These are phyloP conservation scores for Paraleonurus japonicus DNA, from an alignment of 257 asterid species.

Conservation along the genomic window DNA sequence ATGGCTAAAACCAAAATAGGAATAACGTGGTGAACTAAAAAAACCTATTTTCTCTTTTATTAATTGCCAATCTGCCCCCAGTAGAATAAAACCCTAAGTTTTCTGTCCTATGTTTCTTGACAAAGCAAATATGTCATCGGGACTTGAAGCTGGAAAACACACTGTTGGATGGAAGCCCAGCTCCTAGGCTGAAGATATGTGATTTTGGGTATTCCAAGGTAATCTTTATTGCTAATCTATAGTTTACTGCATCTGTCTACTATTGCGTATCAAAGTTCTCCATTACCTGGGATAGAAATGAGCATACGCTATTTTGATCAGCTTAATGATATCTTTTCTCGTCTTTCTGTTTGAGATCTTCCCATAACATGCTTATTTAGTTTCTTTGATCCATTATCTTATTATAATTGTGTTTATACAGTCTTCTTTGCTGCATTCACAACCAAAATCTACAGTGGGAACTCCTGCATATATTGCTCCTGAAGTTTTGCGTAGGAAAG, in stretches of 20 bases:
- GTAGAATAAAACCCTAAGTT: conserved; percentile 12
- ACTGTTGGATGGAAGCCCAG: conserved; percentile 40
- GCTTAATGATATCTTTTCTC: not conserved
- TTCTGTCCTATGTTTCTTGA: conserved; percentile 4
- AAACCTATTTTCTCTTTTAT: too few relatives aligned
- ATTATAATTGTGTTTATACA: conserved; percentile 29
- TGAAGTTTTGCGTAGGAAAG: conserved; percentile 67
- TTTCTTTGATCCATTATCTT: conserved; percentile 20
- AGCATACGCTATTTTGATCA: not conserved
- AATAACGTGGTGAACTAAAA: too few relatives aligned
- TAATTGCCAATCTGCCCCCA: not conserved
- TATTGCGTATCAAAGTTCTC: not conserved
- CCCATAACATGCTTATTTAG: not conserved
- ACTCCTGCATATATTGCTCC: conserved; percentile 93
- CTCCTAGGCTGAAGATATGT: conserved; percentile 42
- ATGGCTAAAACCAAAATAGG: too few relatives aligned
- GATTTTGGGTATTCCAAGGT: conserved; percentile 46
- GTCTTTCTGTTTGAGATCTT: not conserved
- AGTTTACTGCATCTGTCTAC: not conserved
- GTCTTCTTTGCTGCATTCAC: conserved; percentile 85
- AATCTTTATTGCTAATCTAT: not conserved
- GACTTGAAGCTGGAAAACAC: conserved; percentile 46
- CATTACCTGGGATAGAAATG: not conserved
- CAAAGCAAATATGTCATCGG: conserved; percentile 39
- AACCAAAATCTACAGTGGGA: conserved; percentile 90